Percentiles rank a stretch among this genome's conserved stretches.
Conservation (phyloP, 2,329 filamentous ascomycete species). For the Colletotrichum agaves region DNA sequence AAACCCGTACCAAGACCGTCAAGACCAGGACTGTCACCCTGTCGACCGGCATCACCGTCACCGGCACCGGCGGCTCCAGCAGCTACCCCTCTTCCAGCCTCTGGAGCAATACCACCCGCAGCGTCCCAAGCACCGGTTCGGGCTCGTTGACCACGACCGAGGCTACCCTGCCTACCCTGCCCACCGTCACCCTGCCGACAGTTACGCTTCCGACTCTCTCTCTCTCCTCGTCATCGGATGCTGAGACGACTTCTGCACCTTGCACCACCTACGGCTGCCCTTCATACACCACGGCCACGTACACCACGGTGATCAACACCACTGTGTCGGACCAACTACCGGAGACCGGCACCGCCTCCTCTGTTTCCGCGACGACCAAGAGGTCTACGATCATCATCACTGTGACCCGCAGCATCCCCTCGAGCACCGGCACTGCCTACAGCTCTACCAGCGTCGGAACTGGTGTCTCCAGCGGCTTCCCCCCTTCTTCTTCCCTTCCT, state of each 20-base stretch:
- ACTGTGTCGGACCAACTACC: constrained; percentile 26
- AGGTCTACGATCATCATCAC: constrained; percentile 29
- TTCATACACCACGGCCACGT: constrained; percentile 19
- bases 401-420: constrained; percentile 6
- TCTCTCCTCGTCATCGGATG: neutral
- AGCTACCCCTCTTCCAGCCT: constrained; percentile 4
- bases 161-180: neutral
- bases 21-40: neutral
- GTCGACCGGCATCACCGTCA: neutral
- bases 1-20: neutral
- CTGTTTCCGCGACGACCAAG: constrained; percentile 7
- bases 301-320: constrained; percentile 30
- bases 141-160: constrained; percentile 1
- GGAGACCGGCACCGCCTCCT: neutral
- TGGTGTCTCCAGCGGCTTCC: constrained; percentile 6
- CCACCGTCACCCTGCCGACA: constrained; percentile 14
- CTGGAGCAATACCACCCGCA: constrained; percentile 24
- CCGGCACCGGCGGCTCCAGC: constrained; percentile 16
- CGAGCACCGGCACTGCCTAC: constrained; percentile 14
- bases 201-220: neutral
- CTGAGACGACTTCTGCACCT: neutral
- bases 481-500: neutral
- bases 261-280: constrained; percentile 17
- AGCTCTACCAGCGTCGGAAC: constrained; percentile 12
- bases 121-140: neutral